Evolutionary conservation across 2,329 filamentous ascomycete genomes (phyloP).

Genomic region (Colletotrichum liriopes): DNA sequence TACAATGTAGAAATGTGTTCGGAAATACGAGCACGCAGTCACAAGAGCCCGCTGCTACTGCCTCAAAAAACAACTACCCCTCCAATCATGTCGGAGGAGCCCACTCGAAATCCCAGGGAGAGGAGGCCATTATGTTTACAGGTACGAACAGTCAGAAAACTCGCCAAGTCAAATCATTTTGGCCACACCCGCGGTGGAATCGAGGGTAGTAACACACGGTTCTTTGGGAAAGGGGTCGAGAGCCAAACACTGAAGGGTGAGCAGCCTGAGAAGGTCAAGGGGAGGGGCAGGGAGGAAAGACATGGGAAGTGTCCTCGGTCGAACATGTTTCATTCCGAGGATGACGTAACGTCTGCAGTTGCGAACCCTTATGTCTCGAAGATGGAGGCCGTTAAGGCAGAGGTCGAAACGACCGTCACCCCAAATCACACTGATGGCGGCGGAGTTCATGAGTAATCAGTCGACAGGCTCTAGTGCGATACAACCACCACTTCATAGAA

Average conservation of each 20-base stretch:
- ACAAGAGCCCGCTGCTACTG: rapidly evolving
- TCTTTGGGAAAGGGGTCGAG: conserved; percentile 28
- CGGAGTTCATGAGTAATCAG: no score
- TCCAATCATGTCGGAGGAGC: background rate
- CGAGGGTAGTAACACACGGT: conserved; percentile 5
- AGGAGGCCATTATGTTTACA: background rate
- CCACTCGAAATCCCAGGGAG: background rate
- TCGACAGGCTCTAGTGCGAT: no score
- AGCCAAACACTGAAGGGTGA: background rate
- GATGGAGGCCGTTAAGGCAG: background rate
- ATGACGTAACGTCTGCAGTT: background rate
- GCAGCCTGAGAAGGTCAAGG: background rate
- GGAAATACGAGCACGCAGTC: background rate
- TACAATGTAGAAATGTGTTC: rapidly evolving
- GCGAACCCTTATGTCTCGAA: background rate
- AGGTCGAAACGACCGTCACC: background rate
- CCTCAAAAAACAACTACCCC: background rate
- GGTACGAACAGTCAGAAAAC: conserved; percentile 16
- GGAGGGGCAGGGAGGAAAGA: background rate
- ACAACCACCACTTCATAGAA: no score
- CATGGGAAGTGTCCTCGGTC: conserved; percentile 20
- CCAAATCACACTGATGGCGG: background rate
- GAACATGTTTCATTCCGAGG: background rate
- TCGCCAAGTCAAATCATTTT: conserved; percentile 10
- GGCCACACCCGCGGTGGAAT: background rate